These are phyloP conservation scores for Jackrogersella minutella DNA, from an alignment of 495 filamentous ascomycete genomes.

Conservation along the genomic window DNA sequence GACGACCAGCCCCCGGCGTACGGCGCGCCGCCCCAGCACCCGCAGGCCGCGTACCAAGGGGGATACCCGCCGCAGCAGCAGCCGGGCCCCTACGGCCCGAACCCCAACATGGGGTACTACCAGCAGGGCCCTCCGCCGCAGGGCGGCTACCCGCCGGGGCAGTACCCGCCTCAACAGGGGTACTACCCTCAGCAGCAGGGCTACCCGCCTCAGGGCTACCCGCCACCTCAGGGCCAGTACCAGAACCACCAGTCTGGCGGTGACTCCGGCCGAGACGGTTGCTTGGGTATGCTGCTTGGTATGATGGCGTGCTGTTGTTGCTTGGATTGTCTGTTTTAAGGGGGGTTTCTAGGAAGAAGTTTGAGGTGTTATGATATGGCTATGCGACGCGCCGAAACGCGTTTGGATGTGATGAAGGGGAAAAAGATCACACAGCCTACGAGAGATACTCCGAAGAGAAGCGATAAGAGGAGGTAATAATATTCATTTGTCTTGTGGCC, in stretches of 20 bases:
- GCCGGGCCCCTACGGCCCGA: slow-evolving; percentile 32
- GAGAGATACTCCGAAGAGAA: background rate
- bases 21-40: slow-evolving; percentile 38
- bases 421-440: background rate
- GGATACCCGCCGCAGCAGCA: slow-evolving; percentile 30
- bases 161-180: slow-evolving; percentile 28
- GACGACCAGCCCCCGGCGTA: slow-evolving; percentile 54
- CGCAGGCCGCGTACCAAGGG: slow-evolving; percentile 44
- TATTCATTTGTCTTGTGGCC: background rate
- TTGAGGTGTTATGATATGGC: too few species aligned
- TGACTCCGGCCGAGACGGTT: slow-evolving; percentile 28
- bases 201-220: slow-evolving; percentile 35
- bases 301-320: slow-evolving; percentile 60
- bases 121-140: slow-evolving; percentile 38
- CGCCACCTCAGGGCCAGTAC: slow-evolving; percentile 38
- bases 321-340: slow-evolving; percentile 56
- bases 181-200: slow-evolving; percentile 27
- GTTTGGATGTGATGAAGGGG: background rate
- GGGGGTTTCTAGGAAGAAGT: too few species aligned
- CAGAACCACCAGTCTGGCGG: slow-evolving; percentile 33
- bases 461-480: background rate
- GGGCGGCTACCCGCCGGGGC: slow-evolving; percentile 26
- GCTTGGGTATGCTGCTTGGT: slow-evolving; percentile 49
- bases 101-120: slow-evolving; percentile 55
- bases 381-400: background rate